Evolutionary conservation across 2,329 filamentous ascomycete species (phyloP).

Genomic region (Macrophomina pseudophaseolina): DNA sequence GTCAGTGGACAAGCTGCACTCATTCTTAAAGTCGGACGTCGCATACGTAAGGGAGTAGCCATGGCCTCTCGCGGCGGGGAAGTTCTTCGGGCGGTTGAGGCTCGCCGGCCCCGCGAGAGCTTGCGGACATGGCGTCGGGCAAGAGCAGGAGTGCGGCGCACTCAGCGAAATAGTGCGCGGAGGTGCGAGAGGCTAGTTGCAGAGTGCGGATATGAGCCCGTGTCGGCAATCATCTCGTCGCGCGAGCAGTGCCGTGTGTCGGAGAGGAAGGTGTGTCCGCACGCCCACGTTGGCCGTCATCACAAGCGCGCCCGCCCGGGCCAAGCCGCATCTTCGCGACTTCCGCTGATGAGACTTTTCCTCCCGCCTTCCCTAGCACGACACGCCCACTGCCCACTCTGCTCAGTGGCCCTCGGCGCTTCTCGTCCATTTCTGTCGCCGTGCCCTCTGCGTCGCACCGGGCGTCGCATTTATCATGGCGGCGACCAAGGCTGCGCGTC

Average conservation of each 20-base stretch:
- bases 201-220: not conserved
- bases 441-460: not conserved
- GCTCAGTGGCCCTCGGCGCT: not conserved
- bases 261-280: constrained; percentile 8
- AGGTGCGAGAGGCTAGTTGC: not conserved
- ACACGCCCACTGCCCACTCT: not conserved
- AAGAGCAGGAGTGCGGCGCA: not conserved
- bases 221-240: constrained; percentile 4
- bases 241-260: constrained; percentile 2
- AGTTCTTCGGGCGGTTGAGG: not conserved
- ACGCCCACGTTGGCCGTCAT: constrained; percentile 14
- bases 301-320: constrained; percentile 24
- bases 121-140: constrained; percentile 18
- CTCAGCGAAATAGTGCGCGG: not conserved
- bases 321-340: constrained; percentile 19
- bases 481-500: not conserved
- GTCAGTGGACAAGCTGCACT: not conserved
- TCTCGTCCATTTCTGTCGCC: not conserved
- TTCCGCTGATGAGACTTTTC: constrained; percentile 16
- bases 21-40: not conserved
- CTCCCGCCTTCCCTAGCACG: not conserved
- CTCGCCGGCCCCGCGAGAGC: constrained; percentile 15
- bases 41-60: constrained; percentile 45
- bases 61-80: constrained; percentile 42
- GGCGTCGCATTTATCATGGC: constrained; percentile 4